Evolutionary conservation across 129 eudicot species (phyloP), one percentile per base, ranked within the genome.

Genomic region (Deinandra increscens): DNA sequence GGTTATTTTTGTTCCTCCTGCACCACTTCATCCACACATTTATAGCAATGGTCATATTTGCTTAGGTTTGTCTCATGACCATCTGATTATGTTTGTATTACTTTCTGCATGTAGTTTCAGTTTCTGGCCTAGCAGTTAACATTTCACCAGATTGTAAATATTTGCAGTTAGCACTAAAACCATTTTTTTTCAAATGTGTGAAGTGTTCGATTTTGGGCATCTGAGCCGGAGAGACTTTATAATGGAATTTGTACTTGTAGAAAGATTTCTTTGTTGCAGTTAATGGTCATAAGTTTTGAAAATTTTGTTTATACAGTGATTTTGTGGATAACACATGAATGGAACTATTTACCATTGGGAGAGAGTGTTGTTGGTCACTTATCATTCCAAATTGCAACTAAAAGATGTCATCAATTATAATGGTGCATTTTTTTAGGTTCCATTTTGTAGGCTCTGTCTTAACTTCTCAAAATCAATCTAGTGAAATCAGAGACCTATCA

Each of bases 1-100:
- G 96, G 96, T 89, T 38, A 75, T 89, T 20, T 89, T 89, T 78
- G 19, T 84, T 44, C 85, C 84, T 46, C 96, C 94, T 0, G 96
- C 94, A 48, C 96, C 96, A 11, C 79, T 82, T 60, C 96, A 89
- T 61, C 94, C 96, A 70, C 96, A 86, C 76, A 89, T 89, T 61
- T 89, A 89, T 73, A 89, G 96, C 90, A 89, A 89, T 60, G 96
- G 96, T 1, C 96, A 89, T 76, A 89, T 89, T 61, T 89, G 96
- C 67, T 80, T 89, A 86, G 96, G 96, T 89, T 78, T 54, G 84
- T 71, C 63, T 76, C 50, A 5, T 68, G 31, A 36, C 55, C 55
- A 14, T 23, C 41, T 64, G 41, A 45, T 59, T 58, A 41, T 50
- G 9, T 45, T 18, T 39, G 29, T 61, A n/a, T 44, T 45, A 38